A percentile compares a stretch with the other conserved stretches of the same genome.
These are phyloP conservation scores for Triticum turgidum DNA, from an alignment of 176 grass and related monocot genomes.

Conservation along the genomic window DNA sequence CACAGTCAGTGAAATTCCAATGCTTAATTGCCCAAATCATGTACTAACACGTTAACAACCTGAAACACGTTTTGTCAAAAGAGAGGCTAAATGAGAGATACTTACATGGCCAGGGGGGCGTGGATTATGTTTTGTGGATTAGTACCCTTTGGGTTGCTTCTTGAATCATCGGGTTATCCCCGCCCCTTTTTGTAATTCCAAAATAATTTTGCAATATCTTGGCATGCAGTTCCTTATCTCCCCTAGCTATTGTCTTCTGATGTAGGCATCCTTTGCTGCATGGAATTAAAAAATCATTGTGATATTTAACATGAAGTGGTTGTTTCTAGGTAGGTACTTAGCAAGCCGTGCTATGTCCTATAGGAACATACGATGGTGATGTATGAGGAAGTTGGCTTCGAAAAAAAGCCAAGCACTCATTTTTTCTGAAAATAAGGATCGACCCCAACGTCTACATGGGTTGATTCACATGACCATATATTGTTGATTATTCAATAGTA, in stretches of 20 bases:
- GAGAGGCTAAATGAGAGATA: background rate
- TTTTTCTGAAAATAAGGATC: too few species aligned
- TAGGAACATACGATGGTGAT: too few species aligned
- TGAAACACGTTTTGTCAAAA: background rate
- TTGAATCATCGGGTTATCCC: background rate
- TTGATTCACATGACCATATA: too few species aligned
- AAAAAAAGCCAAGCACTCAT: too few species aligned
- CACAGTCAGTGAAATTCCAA: too few species aligned
- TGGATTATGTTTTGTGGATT: constrained; percentile 4
- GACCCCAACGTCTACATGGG: too few species aligned
- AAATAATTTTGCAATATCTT: constrained; percentile 18
- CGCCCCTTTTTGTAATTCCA: background rate
- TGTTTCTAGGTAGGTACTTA: background rate
- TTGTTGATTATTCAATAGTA: too few species aligned
- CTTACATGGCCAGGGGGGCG: background rate
- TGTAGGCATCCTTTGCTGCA: background rate
- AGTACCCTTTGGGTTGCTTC: background rate
- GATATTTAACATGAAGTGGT: background rate
- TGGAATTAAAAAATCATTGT: background rate
- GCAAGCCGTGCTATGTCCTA: too few species aligned
- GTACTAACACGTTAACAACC: background rate
- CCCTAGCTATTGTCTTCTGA: background rate
- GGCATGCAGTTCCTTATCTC: constrained; percentile 7
- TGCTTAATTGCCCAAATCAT: background rate
- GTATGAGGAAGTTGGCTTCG: too few species aligned